Evolutionary conservation across 2,329 filamentous ascomycete genomes (phyloP), one percentile per base, ranked within the genome.

Genomic region (Myriosclerotinia duriaeana): DNA sequence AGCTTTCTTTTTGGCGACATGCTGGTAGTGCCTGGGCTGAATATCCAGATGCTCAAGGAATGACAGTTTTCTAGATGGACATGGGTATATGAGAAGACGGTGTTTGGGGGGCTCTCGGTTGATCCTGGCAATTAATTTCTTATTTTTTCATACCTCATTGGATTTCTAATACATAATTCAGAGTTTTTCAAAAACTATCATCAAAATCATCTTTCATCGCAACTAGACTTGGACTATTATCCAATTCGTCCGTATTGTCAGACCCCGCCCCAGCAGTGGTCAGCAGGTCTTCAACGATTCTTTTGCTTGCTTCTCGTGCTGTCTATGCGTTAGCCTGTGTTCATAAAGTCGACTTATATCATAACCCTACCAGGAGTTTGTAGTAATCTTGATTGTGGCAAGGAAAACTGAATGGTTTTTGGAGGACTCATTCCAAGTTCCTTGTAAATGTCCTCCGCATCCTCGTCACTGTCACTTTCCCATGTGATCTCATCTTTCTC

Each of bases 361-460:
- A 42, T 48, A 11, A 22, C n/a, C 85, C 76, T 79, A 90, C 88
- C 89, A 69, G 91, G 92, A 59, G 92, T 96, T 77, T 93, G 91
- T 76, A 94, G 78, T 30, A 96, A 79, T 75, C 90, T 88, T 52
- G 88, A 90, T 64, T 89, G 89, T 61, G 90, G 90, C 58, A 96
- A 79, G 54, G 90, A 89, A 77, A 96, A 96, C 74, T 93, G 90
- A 68, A 96, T 93, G 14, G 92, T 95, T 82, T 98, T 98, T 0
- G 95, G 95, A 38, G 95, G 95, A 74, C 92, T 97, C 78, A 93
- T 89, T 7, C 89, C 91, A 58, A 85, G 78, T 30, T 79, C 77
- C 8, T 84, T 85, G 67, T 89, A 88, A 7, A 86, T 75, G 53
- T 83, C 85, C 34, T 83, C 83, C 53, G 83, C 79, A 59, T 88